phyloP scores from a whole-genome alignment of 2,329 filamentous ascomycete species.

The Scopulariopsis brevicaulis region DNA sequence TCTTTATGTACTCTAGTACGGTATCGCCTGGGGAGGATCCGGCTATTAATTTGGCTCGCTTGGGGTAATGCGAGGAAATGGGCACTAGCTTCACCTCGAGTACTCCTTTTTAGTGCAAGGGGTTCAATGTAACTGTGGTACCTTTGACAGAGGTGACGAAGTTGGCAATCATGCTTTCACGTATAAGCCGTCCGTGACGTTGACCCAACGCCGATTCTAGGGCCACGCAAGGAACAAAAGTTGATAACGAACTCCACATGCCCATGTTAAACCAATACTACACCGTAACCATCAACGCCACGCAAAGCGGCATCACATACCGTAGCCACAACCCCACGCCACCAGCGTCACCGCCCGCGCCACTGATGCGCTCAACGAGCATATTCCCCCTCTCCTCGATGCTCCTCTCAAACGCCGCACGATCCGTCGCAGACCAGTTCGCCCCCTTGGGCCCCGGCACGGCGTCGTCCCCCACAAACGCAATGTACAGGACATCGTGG shows the following conservation, averaged over 20 bases:
- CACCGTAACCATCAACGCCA: background rate
- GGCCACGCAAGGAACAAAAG: background rate
- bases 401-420: constrained; percentile 39
- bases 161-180: no score
- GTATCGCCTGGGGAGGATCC: background rate
- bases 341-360: background rate
- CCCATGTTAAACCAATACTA: background rate
- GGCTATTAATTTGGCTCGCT: no score
- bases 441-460: constrained; percentile 42
- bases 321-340: background rate
- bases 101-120: no score
- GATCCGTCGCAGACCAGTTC: constrained; percentile 39
- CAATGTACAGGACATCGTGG: constrained; percentile 51
- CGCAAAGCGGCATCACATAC: background rate
- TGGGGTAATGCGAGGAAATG: no score
- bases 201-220: no score
- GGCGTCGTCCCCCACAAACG: constrained; percentile 43
- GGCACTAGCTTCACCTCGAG: no score
- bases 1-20: background rate
- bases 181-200: no score
- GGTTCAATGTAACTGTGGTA: no score
- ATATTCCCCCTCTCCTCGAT: constrained; percentile 37
- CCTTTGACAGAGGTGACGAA: no score
- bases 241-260: background rate
- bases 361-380: constrained; percentile 28